Evolutionary conservation across 345 rosid species (phyloP).

Genomic region (Triadica sebifera): DNA sequence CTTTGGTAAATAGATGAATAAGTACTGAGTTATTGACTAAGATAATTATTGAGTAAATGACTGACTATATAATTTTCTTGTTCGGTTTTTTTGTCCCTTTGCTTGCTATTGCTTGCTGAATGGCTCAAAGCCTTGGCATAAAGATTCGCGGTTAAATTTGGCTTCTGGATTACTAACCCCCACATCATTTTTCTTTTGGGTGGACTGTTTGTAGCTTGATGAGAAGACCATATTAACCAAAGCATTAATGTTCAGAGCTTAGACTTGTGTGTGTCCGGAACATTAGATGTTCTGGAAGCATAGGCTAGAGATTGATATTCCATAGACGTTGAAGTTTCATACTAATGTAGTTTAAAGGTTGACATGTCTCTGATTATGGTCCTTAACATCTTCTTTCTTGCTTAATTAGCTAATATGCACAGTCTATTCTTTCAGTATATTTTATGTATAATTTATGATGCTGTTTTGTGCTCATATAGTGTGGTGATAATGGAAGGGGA

Average conservation of each 20-base stretch:
- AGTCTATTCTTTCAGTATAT: neutral
- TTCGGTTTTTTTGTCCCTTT: neutral
- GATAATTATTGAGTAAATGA: neutral
- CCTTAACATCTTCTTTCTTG: too few relatives aligned
- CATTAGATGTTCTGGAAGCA: neutral
- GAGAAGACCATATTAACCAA: neutral
- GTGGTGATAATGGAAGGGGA: slow-evolving; percentile 86
- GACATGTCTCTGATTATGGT: too few relatives aligned
- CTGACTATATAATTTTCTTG: neutral
- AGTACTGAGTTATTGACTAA: too few relatives aligned
- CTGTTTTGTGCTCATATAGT: slow-evolving; percentile 30
- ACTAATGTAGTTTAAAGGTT: neutral
- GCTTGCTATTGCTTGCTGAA: neutral
- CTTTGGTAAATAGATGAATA: neutral
- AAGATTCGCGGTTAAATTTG: neutral
- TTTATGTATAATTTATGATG: neutral
- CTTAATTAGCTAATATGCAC: neutral
- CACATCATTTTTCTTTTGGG: neutral
- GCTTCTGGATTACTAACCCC: neutral
- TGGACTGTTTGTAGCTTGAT: neutral
- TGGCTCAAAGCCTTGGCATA: neutral
- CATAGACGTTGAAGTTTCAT: neutral
- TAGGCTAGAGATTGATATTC: neutral
- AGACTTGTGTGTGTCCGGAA: neutral
- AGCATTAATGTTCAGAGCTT: neutral